Base-by-base conservation (phyloP, 2,329 filamentous ascomycete genomes). In the Sclerotiophoma versabilis region DNA sequence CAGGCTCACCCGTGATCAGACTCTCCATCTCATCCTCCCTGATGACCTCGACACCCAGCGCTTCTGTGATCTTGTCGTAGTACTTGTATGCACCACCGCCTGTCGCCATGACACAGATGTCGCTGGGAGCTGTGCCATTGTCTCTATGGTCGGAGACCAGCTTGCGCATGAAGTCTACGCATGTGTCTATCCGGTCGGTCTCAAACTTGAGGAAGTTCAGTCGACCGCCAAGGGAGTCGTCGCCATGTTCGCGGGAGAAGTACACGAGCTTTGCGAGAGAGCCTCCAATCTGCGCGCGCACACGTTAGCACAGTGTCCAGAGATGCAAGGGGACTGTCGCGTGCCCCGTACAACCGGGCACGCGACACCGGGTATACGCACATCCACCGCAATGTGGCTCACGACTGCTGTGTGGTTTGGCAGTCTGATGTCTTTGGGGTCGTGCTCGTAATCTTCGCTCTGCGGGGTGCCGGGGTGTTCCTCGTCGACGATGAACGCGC, bases 1-100 rank as follows among this genome's bases (percentile, higher is more conserved):
- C 19, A 7, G 32, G 62, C 80, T 61, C 75, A 92, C 91, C 92
- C 69, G 95, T 95, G 60, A 99, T 99, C 54, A 99, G 79, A 72
- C 95, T 99, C 75, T 96, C 92, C 95, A 99, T 99, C 78, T 99
- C 95, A 70, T 99, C 95, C 76, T 98, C 95, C 36, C 92, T 83
- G 67, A 93, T 81, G 17, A 99, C 92, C 71, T 97, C 90, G 1
- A 96, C 91, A 12, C 90, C 90, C 44, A 99, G 79, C 4, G 88
- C 87, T 58, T 93, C 85, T 70, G 87, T 88, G 65, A 99, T 92
- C 75, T 87, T 88, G 74, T 98, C 92, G 75, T 98, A 97, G 78
- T 91, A 99, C 75, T 98, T 97, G 82, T 91, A 98, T 5, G 95
- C 93, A 17, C 95, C 95, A 23, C 95, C 95, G 5, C 95, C 95